Percentiles rank a stretch among this genome's conserved stretches.
Conservation (phyloP, 73 alveolate genomes). For the Paramecium biaurelia region DNA sequence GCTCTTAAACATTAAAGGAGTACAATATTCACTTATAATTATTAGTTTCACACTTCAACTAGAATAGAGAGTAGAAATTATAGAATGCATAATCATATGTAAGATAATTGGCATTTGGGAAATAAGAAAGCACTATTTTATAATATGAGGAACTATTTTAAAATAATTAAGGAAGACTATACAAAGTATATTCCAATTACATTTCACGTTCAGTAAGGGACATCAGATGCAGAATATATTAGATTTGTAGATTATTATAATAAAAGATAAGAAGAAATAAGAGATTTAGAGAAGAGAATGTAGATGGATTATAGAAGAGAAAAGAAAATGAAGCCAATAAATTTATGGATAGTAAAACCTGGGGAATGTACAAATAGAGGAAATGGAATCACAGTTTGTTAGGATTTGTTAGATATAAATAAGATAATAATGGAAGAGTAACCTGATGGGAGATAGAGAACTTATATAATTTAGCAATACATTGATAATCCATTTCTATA, state of each 20-base stretch:
- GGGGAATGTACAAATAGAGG: slow-evolving; percentile 94
- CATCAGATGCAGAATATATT: slow-evolving; percentile 67
- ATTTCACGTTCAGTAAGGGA: slow-evolving; percentile 75
- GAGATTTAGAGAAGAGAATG: slow-evolving; percentile 49
- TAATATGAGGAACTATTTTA: slow-evolving; percentile 80
- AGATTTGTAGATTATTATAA: slow-evolving; percentile 61
- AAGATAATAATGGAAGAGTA: slow-evolving; percentile 58
- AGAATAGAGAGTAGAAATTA: not conserved
- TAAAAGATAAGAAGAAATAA: slow-evolving; percentile 39
- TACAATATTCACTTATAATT: not conserved
- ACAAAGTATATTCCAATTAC: slow-evolving; percentile 81
- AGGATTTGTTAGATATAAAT: slow-evolving; percentile 64
- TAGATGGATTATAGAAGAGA: slow-evolving; percentile 27
- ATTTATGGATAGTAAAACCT: slow-evolving; percentile 89
- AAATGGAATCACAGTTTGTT: slow-evolving; percentile 68
- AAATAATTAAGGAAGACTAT: slow-evolving; percentile 70
- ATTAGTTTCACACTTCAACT: not conserved
- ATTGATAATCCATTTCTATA: slow-evolving; percentile 73
- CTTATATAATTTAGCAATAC: slow-evolving; percentile 69
- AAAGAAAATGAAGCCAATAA: slow-evolving; percentile 6
- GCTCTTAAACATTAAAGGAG: slow-evolving; percentile 43
- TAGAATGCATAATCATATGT: slow-evolving; percentile 71
- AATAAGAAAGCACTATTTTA: slow-evolving; percentile 83
- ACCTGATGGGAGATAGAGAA: slow-evolving; percentile 47
- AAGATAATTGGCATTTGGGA: slow-evolving; percentile 74